These are phyloP conservation scores for Penicillium sp. DNA, from an alignment of 2,329 filamentous ascomycete genomes.

Conservation along the genomic window DNA sequence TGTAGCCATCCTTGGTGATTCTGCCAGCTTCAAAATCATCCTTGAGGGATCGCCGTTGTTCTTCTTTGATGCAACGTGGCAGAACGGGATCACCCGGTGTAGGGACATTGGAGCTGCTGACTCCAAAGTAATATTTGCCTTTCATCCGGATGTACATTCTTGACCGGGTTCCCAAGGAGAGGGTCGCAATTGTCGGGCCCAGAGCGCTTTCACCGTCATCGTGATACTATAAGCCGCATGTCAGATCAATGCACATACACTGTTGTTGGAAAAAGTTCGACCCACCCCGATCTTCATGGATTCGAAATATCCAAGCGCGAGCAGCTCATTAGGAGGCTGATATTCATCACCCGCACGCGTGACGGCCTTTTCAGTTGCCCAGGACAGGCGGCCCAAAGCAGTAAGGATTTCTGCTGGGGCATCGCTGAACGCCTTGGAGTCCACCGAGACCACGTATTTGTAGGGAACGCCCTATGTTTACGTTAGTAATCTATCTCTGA, in stretches of 20 bases:
- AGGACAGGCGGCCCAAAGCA: constrained; percentile 58
- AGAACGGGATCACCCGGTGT: constrained; percentile 41
- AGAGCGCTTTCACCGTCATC: constrained; percentile 64
- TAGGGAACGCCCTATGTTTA: constrained; percentile 60
- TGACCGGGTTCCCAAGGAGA: constrained; percentile 60
- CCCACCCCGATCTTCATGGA: constrained; percentile 59
- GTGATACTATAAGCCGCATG: constrained; percentile 41
- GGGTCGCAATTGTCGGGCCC: constrained; percentile 61
- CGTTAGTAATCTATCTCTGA: constrained; percentile 10
- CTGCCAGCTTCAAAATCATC: constrained; percentile 23
- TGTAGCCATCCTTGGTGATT: constrained; percentile 33
- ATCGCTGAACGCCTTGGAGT: constrained; percentile 50
- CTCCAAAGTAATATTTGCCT: constrained; percentile 51
- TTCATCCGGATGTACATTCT: constrained; percentile 64
- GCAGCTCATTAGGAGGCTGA: constrained; percentile 61
- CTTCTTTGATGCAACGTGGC: constrained; percentile 37
- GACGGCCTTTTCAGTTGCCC: constrained; percentile 56
- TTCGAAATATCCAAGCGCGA: constrained; percentile 63
- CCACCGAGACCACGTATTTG: constrained; percentile 62
- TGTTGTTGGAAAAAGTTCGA: neutral
- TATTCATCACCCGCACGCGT: constrained; percentile 29
- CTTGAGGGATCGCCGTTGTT: constrained; percentile 35
- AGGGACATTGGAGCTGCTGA: constrained; percentile 23
- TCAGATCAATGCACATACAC: neutral
- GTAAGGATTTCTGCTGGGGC: constrained; percentile 51